Base-by-base conservation (phyloP, 225 moss, liverwort and hornwort species). In the Marchantia paleacea region DNA sequence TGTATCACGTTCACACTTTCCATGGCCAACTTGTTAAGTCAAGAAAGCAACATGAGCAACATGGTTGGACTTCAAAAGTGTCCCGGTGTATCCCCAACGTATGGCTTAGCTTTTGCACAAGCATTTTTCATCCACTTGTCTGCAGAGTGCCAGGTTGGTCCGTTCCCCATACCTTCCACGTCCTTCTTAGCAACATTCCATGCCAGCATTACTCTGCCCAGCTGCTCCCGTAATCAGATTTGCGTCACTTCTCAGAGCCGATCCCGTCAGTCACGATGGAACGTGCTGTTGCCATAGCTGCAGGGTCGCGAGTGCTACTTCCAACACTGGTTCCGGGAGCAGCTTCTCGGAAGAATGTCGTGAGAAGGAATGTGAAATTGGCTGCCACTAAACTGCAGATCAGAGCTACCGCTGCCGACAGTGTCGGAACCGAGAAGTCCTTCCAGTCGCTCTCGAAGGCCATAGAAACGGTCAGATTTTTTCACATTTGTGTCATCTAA, bases 361-460 rank as follows among this genome's bases (percentile, higher is more conserved):
- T 4, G 53, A 8, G 10, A 20, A 29, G 61, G 10, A 39, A 62
- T 54, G 74, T 71, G 70, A 77, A 75, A 11, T 30, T 15, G 22
- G 58, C 57, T 53, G 22, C 49, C 16, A 76, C 22, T 51, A 6
- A 26, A 13, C 47, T 26, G 76, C 78, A 11, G 11, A 29, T 78
- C 53, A 73, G 81, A 75, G 83, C 86, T 58, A 75, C 83, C 0
- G 39, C 83, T 51, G 80, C 78, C 25, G 86, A 86, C 69, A 80
- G 78, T 24, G 80, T 86, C 1, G 83, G 78, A 60, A 86, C 81
- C 20, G 55, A 69, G 61, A 60, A 80, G 39, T 69, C 81, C 9
- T 76, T 86, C 24, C 78, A 73, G 14, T 74, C 80, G 3, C 83
- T 86, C 69, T 83, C 86, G 52, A 78, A 13, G 29, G 86, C 86